Evolutionary conservation across 1,284 basidiomycete species (phyloP).

Genomic region (Cystobasidium pallidum): DNA sequence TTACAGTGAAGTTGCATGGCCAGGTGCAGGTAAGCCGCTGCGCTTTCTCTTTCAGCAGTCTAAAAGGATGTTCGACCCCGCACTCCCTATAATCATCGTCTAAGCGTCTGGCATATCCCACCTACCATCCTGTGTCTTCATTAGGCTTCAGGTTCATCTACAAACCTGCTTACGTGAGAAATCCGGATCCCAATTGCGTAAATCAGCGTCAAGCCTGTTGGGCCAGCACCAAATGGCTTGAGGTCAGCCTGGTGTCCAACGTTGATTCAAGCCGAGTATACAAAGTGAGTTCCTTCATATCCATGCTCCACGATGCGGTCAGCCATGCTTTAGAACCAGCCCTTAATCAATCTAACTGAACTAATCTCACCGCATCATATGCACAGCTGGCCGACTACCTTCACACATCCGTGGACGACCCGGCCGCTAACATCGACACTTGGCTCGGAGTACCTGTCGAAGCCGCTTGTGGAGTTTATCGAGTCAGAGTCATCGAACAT

Average conservation of each 20-base stretch:
- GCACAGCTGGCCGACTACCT: slow-evolving; percentile 24
- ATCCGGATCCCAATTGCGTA: slow-evolving; percentile 3
- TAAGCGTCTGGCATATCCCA: not conserved
- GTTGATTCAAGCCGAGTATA: slow-evolving; percentile 1
- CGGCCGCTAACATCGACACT: slow-evolving; percentile 29
- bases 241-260: not conserved
- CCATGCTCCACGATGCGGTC: no score
- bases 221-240: slow-evolving; percentile 15
- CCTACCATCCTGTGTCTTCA: no score
- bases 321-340: not conserved
- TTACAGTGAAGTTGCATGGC: slow-evolving; percentile 22
- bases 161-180: slow-evolving; percentile 8
- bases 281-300: slow-evolving; percentile 6
- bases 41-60: no score
- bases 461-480: slow-evolving; percentile 21
- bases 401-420: slow-evolving; percentile 10
- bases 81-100: not conserved
- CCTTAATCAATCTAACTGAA: not conserved
- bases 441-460: slow-evolving; percentile 17
- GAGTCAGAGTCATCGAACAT: slow-evolving; percentile 17
- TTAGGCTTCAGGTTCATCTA: slow-evolving; percentile 26
- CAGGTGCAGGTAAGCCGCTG: slow-evolving; percentile 13
- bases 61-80: not conserved
- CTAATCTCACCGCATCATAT: not conserved
- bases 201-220: slow-evolving; percentile 32